phyloP scores from a whole-genome alignment of 495 filamentous ascomycete genomes.

The Penicillium dipodomyicola region DNA sequence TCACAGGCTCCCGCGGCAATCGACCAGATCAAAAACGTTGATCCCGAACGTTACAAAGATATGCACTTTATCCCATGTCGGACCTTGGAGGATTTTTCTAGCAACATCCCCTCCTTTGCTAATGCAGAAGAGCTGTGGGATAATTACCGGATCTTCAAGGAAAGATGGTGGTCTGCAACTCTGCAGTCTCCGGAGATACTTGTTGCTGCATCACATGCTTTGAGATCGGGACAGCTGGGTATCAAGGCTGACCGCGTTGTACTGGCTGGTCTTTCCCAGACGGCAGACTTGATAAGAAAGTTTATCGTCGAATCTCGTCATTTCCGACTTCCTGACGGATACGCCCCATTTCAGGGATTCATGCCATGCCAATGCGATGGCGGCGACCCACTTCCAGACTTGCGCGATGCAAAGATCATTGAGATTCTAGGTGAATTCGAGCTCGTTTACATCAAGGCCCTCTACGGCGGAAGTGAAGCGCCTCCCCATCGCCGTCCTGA shows the following conservation, averaged over 20 bases:
- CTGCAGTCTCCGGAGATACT: slow-evolving; percentile 14
- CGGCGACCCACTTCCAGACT: slow-evolving; percentile 10
- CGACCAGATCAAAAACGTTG: slow-evolving; percentile 7
- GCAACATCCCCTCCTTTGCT: background rate
- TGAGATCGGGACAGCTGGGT: slow-evolving; percentile 1
- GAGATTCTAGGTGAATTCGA: slow-evolving; percentile 13
- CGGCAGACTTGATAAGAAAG: slow-evolving; percentile 9
- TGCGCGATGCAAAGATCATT: slow-evolving; percentile 5
- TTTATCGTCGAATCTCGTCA: slow-evolving; percentile 10
- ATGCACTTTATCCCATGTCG: slow-evolving; percentile 9
- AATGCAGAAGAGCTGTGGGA: slow-evolving; percentile 1
- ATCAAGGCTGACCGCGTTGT: slow-evolving; percentile 6
- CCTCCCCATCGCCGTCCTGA: slow-evolving; percentile 10
- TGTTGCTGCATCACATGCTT: slow-evolving; percentile 10
- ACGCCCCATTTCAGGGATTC: slow-evolving; percentile 10
- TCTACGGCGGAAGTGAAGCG: background rate
- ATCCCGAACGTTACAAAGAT: slow-evolving; percentile 8
- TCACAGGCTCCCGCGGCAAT: slow-evolving; percentile 14
- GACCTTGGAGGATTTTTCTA: slow-evolving; percentile 1
- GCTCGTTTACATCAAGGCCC: background rate
- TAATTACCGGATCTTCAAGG: slow-evolving; percentile 9
- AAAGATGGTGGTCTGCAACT: slow-evolving; percentile 14
- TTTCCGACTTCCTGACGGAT: slow-evolving; percentile 10
- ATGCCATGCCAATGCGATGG: slow-evolving; percentile 13
- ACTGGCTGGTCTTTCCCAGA: slow-evolving; percentile 13